Evolutionary conservation across 225 moss, liverwort and hornwort genomes (phyloP).

Genomic region (Sphagnum contortum): DNA sequence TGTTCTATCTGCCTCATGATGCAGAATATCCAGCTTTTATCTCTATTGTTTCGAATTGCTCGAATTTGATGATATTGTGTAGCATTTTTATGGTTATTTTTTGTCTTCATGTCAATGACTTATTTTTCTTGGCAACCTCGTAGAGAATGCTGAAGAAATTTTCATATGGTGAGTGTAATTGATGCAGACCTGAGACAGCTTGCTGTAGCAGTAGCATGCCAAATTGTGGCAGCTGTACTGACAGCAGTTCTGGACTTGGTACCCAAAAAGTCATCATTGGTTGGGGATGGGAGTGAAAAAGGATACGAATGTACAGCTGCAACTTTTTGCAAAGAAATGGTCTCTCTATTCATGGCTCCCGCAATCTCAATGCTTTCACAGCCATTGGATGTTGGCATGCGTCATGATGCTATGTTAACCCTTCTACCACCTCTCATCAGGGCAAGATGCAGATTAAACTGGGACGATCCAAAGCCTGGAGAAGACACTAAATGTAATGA

Average conservation of each 20-base stretch:
- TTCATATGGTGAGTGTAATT: background rate
- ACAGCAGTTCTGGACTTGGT: constrained; percentile 29
- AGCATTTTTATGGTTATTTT: too few relatives aligned
- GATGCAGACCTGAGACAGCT: too few relatives aligned
- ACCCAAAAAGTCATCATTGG: background rate
- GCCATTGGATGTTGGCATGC: constrained; percentile 34
- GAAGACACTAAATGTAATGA: too few relatives aligned
- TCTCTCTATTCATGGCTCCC: constrained; percentile 46
- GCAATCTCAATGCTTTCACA: constrained; percentile 54
- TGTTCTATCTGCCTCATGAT: too few relatives aligned
- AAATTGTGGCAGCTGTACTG: constrained; percentile 48
- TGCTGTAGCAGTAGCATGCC: constrained; percentile 38
- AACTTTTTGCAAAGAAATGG: constrained; percentile 48
- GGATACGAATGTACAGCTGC: constrained; percentile 11
- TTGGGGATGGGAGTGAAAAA: constrained; percentile 12
- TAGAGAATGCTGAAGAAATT: background rate
- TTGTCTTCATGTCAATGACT: too few relatives aligned
- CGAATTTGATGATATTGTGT: too few relatives aligned
- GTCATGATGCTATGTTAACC: constrained; percentile 49
- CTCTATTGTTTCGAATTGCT: too few relatives aligned
- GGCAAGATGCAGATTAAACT: constrained; percentile 39
- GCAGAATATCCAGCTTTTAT: too few relatives aligned
- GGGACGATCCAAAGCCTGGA: too few relatives aligned
- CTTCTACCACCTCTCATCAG: constrained; percentile 61
- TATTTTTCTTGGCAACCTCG: too few relatives aligned